phyloP scores from a whole-genome alignment of 2,329 filamentous ascomycete species.

The Fusarium longipes region DNA sequence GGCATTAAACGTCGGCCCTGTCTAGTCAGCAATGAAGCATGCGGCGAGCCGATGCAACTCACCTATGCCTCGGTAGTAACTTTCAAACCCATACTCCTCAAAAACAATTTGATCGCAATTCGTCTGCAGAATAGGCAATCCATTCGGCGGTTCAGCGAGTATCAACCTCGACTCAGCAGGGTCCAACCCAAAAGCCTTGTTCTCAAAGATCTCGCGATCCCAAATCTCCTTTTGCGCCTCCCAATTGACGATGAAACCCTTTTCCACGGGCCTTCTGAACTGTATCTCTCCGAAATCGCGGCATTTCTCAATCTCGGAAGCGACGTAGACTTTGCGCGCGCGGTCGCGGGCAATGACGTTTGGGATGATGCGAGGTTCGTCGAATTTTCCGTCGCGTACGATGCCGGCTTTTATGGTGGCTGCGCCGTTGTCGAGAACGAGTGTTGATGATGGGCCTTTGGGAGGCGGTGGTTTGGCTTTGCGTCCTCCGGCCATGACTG shows the following conservation, averaged over 20 bases:
- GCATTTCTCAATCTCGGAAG: constrained; percentile 80
- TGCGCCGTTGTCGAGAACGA: constrained; percentile 94
- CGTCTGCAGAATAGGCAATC: constrained; percentile 80
- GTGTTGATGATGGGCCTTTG: constrained; percentile 71
- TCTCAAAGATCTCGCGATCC: constrained; percentile 86
- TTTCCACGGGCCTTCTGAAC: constrained; percentile 91
- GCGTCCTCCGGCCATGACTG: constrained; percentile 58
- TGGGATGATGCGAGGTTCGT: constrained; percentile 77
- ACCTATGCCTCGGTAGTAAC: constrained; percentile 83
- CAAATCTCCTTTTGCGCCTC: constrained; percentile 95
- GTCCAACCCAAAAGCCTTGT: constrained; percentile 75
- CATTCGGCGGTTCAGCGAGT: constrained; percentile 87
- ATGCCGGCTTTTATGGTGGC: constrained; percentile 93
- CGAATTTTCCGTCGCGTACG: constrained; percentile 59
- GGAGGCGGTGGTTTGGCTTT: constrained; percentile 66
- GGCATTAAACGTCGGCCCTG: constrained; percentile 80
- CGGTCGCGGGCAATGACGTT: constrained; percentile 91
- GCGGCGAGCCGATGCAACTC: constrained; percentile 29
- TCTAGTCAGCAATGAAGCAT: constrained; percentile 2
- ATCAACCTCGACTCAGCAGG: constrained; percentile 85
- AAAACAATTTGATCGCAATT: constrained; percentile 98
- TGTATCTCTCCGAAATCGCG: constrained; percentile 89
- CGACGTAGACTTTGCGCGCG: constrained; percentile 82
- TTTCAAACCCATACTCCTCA: constrained; percentile 93
- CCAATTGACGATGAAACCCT: constrained; percentile 96